A percentile compares a stretch with the other conserved stretches of the same genome.
These are phyloP conservation scores for Yueomyces sinensis DNA, from an alignment of 805 yeast genomes.

Conservation along the genomic window DNA sequence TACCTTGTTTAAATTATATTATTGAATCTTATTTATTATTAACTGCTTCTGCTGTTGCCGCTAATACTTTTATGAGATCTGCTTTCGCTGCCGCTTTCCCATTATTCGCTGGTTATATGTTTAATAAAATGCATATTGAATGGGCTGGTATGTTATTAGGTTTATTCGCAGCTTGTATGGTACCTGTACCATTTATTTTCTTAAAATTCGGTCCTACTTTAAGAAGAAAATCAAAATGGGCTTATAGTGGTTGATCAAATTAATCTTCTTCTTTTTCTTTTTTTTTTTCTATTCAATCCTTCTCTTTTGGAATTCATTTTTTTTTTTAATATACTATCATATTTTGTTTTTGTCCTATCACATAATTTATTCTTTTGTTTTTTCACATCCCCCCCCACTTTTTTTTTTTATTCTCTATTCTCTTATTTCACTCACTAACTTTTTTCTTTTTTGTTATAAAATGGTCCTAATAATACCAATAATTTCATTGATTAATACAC, in stretches of 20 bases:
- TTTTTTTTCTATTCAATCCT: too few relatives aligned
- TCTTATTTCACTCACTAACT: too few relatives aligned
- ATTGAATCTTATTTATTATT: constrained; percentile 55
- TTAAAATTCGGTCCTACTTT: constrained; percentile 42
- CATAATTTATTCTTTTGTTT: too few relatives aligned
- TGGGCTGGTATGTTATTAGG: constrained; percentile 75
- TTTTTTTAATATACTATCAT: too few relatives aligned
- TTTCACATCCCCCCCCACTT: too few relatives aligned
- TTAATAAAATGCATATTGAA: constrained; percentile 49
- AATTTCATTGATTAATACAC: too few relatives aligned
- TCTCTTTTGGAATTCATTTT: too few relatives aligned
- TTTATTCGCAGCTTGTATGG: constrained; percentile 39
- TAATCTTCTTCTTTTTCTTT: too few relatives aligned
- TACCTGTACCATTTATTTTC: constrained; percentile 60
- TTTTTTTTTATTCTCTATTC: too few relatives aligned
- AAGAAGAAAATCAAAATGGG: constrained; percentile 46
- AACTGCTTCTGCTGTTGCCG: constrained; percentile 74
- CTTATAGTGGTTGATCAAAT: constrained; percentile 24
- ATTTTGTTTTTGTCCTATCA: too few relatives aligned
- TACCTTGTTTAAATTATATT: constrained; percentile 58
- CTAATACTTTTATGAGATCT: constrained; percentile 57
- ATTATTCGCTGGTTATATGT: constrained; percentile 60
- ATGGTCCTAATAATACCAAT: too few relatives aligned
- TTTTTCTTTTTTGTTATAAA: too few relatives aligned
- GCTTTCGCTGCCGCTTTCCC: constrained; percentile 61